Percentiles rank a stretch among this genome's conserved stretches.
These are phyloP conservation scores for Brassica cretica DNA, from an alignment of 345 rosid genomes.

Conservation along the genomic window DNA sequence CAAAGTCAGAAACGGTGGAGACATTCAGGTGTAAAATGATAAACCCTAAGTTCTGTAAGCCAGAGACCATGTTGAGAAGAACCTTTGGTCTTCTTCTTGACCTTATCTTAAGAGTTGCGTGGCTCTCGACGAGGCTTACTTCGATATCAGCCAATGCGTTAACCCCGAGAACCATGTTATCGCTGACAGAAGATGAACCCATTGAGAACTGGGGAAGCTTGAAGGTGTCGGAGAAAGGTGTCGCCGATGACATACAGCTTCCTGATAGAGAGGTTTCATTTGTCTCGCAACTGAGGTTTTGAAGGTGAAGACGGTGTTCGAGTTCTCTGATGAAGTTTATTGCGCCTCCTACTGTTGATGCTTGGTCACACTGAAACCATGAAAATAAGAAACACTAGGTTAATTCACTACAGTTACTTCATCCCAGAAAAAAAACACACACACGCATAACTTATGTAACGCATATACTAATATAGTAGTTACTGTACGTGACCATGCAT, in stretches of 20 bases:
- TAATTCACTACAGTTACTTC: background rate
- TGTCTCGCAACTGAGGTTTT: slow-evolving; percentile 22
- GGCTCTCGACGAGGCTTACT: slow-evolving; percentile 82
- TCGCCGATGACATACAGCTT: slow-evolving; percentile 11
- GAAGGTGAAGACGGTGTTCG: slow-evolving; percentile 46
- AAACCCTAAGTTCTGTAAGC: slow-evolving; percentile 62
- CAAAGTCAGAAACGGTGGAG: slow-evolving; percentile 58
- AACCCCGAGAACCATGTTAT: slow-evolving; percentile 22
- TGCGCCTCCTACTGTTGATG: slow-evolving; percentile 55
- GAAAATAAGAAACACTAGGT: background rate
- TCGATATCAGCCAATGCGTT: slow-evolving; percentile 51
- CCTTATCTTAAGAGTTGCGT: slow-evolving; percentile 80
- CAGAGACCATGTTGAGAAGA: slow-evolving; percentile 68
- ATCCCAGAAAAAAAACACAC: background rate
- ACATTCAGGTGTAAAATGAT: slow-evolving; percentile 80
- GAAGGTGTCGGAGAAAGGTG: slow-evolving; percentile 62
- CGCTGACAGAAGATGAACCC: slow-evolving; percentile 14
- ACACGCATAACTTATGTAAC: background rate
- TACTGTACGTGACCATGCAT: background rate
- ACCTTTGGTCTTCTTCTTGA: slow-evolving; percentile 65
- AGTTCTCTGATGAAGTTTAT: slow-evolving; percentile 55
- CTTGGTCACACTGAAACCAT: slow-evolving; percentile 53
- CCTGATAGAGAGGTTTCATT: slow-evolving; percentile 10
- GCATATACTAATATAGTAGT: background rate
- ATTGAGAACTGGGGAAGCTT: slow-evolving; percentile 64